Percentiles rank a stretch among this genome's conserved stretches.
These are phyloP conservation scores for Tuber calosporum DNA, from an alignment of 495 filamentous ascomycete species.

Conservation along the genomic window DNA sequence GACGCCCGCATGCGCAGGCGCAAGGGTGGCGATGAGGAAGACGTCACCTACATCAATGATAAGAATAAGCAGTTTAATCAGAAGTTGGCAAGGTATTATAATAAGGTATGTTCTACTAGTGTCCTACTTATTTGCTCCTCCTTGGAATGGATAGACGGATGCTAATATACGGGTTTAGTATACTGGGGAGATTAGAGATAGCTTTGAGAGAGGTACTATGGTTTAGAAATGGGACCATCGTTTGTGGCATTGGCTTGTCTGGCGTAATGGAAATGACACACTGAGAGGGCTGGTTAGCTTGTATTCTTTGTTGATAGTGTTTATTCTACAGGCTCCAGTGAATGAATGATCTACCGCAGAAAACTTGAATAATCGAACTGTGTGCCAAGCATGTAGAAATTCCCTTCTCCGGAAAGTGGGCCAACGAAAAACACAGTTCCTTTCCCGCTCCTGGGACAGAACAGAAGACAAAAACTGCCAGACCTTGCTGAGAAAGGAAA, in stretches of 20 bases:
- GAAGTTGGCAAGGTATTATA: constrained; percentile 89
- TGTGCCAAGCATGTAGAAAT: too few species aligned
- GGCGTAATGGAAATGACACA: neutral
- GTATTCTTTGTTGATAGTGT: neutral
- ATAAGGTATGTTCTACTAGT: constrained; percentile 57
- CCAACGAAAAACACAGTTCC: too few species aligned
- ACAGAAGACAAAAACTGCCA: too few species aligned
- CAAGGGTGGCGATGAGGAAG: constrained; percentile 65
- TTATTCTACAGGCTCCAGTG: neutral
- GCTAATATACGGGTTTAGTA: constrained; percentile 54
- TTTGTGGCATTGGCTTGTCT: constrained; percentile 2
- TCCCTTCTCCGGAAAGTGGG: too few species aligned
- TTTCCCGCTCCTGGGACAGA: too few species aligned
- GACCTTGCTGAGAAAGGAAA: too few species aligned
- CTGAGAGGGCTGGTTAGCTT: neutral
- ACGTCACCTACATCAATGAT: constrained; percentile 98
- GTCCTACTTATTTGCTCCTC: neutral
- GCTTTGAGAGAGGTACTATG: constrained; percentile 93
- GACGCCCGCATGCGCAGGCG: constrained; percentile 76
- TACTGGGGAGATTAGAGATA: constrained; percentile 92
- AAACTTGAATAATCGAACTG: too few species aligned
- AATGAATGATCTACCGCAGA: neutral
- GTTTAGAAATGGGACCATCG: constrained; percentile 48
- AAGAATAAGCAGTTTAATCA: constrained; percentile 99
- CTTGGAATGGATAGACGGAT: neutral